Evolutionary conservation across 345 rosid species (phyloP).

Genomic region (Mallotus nudiflorus): DNA sequence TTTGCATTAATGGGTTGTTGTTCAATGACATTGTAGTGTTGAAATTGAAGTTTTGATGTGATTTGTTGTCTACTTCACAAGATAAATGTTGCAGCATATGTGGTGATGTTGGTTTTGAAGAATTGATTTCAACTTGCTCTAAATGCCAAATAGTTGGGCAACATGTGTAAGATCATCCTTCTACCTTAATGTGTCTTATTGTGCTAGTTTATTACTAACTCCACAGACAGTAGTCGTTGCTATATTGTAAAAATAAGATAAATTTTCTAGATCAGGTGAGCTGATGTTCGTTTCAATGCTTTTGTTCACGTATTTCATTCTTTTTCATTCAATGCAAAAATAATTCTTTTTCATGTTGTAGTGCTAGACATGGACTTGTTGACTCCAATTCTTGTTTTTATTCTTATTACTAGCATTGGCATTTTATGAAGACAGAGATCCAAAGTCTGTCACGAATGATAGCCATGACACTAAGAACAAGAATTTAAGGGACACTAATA

Average conservation of each 20-base stretch:
- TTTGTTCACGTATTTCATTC: background rate
- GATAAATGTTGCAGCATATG: slow-evolving; percentile 40
- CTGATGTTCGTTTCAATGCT: background rate
- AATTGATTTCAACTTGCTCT: slow-evolving; percentile 38
- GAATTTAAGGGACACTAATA: slow-evolving; percentile 37
- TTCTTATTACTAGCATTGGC: slow-evolving; percentile 63
- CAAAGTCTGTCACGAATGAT: slow-evolving; percentile 44
- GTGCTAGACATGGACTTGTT: slow-evolving; percentile 34
- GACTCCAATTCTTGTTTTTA: slow-evolving; percentile 37
- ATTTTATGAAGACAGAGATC: slow-evolving; percentile 67
- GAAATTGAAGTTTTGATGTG: background rate
- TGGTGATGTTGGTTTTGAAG: slow-evolving; percentile 40
- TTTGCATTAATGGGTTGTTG: no score
- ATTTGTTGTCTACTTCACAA: slow-evolving; percentile 25
- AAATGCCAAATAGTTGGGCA: slow-evolving; percentile 36
- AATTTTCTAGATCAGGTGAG: slow-evolving; percentile 52
- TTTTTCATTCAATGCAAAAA: background rate
- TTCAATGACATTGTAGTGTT: background rate
- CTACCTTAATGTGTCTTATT: slow-evolving; percentile 9
- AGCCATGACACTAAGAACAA: slow-evolving; percentile 50
- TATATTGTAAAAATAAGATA: no score
- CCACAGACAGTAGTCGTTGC: no score
- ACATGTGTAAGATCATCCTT: slow-evolving; percentile 48
- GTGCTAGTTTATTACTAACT: no score
- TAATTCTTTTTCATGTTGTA: slow-evolving; percentile 8